Percentiles rank a stretch among this genome's conserved stretches.
phyloP scores from a whole-genome alignment of 83 land plant species.

The Picea abies region DNA sequence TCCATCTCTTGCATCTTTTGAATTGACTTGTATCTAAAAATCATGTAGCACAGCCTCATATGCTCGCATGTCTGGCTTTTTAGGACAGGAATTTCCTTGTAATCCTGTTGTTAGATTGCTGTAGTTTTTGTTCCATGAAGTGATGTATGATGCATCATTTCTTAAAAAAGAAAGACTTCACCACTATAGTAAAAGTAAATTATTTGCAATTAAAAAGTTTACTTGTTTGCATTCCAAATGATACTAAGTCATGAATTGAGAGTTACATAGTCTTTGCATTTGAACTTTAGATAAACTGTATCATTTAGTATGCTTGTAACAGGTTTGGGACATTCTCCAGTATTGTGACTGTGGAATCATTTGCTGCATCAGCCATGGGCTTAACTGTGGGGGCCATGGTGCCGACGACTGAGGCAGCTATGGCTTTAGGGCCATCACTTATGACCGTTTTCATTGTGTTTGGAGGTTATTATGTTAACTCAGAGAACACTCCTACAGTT shows the following conservation, averaged over 20 bases:
- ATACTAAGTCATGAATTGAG: neutral
- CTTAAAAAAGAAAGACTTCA: no score
- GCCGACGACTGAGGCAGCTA: conserved; percentile 97
- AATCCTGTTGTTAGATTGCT: no score
- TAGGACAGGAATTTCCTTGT: no score
- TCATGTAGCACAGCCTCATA: no score
- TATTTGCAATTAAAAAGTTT: neutral
- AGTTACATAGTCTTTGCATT: neutral
- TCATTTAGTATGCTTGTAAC: conserved; percentile 14
- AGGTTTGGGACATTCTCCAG: conserved; percentile 92
- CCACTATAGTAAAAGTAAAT: no score
- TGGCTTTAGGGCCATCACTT: conserved; percentile 98
- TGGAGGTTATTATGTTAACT: conserved; percentile 98
- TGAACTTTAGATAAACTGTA: neutral
- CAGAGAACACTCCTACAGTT: conserved; percentile 87
- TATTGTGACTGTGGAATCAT: conserved; percentile 89
- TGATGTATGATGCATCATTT: no score
- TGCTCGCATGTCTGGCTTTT: no score
- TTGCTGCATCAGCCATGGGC: conserved; percentile 99
- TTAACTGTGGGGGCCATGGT: conserved; percentile 98
- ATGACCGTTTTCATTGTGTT: conserved; percentile 99
- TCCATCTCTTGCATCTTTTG: neutral
- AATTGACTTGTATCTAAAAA: no score
- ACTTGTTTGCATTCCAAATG: neutral
- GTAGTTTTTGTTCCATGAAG: no score